Evolutionary conservation across 768 basidiomycete species (phyloP).

Genomic region (Agrocybe praecox): DNA sequence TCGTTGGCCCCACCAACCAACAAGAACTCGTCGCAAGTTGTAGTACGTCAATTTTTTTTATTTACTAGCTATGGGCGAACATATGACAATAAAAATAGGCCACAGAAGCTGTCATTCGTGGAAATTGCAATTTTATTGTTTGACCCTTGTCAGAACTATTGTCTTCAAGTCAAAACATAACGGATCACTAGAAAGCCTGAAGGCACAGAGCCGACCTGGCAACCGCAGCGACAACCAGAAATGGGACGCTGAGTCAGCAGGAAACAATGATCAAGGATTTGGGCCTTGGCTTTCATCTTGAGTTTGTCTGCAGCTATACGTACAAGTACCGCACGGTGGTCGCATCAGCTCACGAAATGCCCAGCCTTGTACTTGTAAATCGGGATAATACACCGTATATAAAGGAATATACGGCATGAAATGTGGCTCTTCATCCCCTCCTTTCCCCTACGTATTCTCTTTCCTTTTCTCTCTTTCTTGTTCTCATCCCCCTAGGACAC

Average conservation of each 20-base stretch:
- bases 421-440: neutral
- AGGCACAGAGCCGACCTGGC: neutral
- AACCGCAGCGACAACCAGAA: neutral
- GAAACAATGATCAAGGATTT: neutral
- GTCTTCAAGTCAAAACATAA: neutral
- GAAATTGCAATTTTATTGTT: too few species aligned
- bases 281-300: neutral
- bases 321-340: neutral
- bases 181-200: neutral
- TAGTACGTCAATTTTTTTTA: neutral
- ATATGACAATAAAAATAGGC: too few species aligned
- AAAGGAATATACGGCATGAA: neutral
- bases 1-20: neutral
- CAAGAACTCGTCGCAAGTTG: neutral
- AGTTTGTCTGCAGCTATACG: neutral
- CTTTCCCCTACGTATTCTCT: slow-evolving; percentile 8
- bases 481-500: slow-evolving; percentile 11
- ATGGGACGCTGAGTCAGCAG: neutral
- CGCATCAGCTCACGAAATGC: neutral
- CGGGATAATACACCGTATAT: neutral
- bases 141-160: neutral
- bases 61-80: neutral
- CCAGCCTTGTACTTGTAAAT: neutral
- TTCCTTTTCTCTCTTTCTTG: slow-evolving; percentile 1
- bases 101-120: neutral